These are phyloP conservation scores for Actinomortierella wolfii DNA, from an alignment of 371 early-diverging fungal genomes.

Conservation along the genomic window DNA sequence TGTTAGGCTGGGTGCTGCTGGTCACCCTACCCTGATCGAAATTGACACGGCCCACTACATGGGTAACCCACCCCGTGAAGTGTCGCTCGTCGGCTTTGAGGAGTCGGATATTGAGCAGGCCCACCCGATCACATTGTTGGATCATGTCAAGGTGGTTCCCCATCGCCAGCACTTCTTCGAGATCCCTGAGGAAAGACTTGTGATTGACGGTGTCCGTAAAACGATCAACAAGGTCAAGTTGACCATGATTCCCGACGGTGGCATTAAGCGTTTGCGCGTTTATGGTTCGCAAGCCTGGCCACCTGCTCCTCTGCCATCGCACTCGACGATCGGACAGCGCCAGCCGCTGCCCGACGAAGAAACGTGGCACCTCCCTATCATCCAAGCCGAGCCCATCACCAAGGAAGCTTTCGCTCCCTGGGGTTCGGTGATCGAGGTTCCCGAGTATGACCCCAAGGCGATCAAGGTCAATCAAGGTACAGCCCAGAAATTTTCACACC, in stretches of 20 bases:
- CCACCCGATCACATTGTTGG: conserved; percentile 44
- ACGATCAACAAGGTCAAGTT: conserved; percentile 58
- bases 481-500: conserved; percentile 68
- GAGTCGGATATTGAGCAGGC: conserved; percentile 14
- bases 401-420: conserved; percentile 69
- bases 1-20: conserved; percentile 70
- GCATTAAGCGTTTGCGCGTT: conserved; percentile 74
- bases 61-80: conserved; percentile 82
- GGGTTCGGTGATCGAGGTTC: conserved; percentile 74
- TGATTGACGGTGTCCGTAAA: conserved; percentile 66
- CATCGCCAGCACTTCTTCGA: conserved; percentile 72
- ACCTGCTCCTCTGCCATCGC: conserved; percentile 12
- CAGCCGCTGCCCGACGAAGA: conserved; percentile 27
- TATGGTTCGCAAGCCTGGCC: conserved; percentile 53
- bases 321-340: conserved; percentile 18
- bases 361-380: conserved; percentile 30
- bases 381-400: conserved; percentile 65
- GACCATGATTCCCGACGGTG: conserved; percentile 58
- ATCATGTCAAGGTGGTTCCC: conserved; percentile 50
- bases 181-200: conserved; percentile 50
- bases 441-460: conserved; percentile 31
- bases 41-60: conserved; percentile 84
- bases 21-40: conserved; percentile 71
- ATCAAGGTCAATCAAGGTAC: conserved; percentile 79
- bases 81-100: conserved; percentile 25